These are phyloP conservation scores for Candida alai DNA, from an alignment of 805 yeast species.

Conservation along the genomic window DNA sequence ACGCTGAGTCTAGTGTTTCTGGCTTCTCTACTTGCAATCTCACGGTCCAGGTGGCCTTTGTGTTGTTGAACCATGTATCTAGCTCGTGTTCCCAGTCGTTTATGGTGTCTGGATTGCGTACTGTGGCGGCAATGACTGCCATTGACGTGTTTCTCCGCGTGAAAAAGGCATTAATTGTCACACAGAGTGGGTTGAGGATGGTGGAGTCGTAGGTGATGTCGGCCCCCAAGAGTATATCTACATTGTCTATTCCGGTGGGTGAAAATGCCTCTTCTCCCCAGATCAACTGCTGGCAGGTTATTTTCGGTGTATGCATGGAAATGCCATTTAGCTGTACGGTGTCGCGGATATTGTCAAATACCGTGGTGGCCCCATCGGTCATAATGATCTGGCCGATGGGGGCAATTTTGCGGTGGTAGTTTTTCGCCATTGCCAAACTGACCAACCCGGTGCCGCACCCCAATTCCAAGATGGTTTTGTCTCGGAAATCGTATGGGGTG, in stretches of 20 bases:
- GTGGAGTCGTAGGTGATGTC: slow-evolving; percentile 82
- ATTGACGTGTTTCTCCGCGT: slow-evolving; percentile 18
- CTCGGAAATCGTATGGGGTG: slow-evolving; percentile 13
- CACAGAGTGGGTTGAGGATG: slow-evolving; percentile 52
- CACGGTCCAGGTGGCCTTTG: slow-evolving; percentile 16
- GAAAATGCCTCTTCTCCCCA: slow-evolving; percentile 52
- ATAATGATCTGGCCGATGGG: slow-evolving; percentile 31
- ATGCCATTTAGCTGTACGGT: slow-evolving; percentile 45
- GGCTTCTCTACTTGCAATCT: slow-evolving; percentile 11
- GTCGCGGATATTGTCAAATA: slow-evolving; percentile 44
- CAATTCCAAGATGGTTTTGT: slow-evolving; percentile 55
- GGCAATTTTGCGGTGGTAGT: slow-evolving; percentile 11
- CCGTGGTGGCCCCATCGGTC: slow-evolving; percentile 66
- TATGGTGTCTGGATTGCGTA: slow-evolving; percentile 49
- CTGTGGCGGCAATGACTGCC: slow-evolving; percentile 67
- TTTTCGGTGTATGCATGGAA: background rate
- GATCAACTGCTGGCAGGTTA: slow-evolving; percentile 31
- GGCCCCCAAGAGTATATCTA: slow-evolving; percentile 67
- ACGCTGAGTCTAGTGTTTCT: slow-evolving; percentile 10
- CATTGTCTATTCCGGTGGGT: slow-evolving; percentile 24
- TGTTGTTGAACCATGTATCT: slow-evolving; percentile 13
- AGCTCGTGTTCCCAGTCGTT: slow-evolving; percentile 29
- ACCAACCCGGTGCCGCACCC: slow-evolving; percentile 92
- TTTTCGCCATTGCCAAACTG: slow-evolving; percentile 44
- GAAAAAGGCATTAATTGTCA: slow-evolving; percentile 41